These are phyloP conservation scores for Blastocystis sp. DNA, from an alignment of 352 stramenopile species.

Conservation along the genomic window DNA sequence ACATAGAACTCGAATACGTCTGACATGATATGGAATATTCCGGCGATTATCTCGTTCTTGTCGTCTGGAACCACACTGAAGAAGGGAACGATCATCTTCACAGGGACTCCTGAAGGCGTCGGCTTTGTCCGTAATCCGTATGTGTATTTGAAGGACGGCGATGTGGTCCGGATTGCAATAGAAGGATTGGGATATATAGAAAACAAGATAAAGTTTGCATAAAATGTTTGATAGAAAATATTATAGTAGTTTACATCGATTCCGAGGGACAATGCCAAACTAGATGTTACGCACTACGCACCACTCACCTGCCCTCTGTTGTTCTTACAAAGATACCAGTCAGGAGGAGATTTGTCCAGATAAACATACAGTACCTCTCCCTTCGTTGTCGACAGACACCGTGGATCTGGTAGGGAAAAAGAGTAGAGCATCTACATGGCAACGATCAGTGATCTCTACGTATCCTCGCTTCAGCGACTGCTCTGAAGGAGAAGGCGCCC, in stretches of 20 bases:
- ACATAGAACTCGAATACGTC: constrained; percentile 72
- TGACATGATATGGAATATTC: constrained; percentile 82
- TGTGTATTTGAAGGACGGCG: constrained; percentile 74
- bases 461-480: too few species aligned
- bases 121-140: constrained; percentile 75
- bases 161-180: constrained; percentile 78
- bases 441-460: background rate
- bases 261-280: background rate
- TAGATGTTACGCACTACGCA: background rate
- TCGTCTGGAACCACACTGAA: constrained; percentile 79
- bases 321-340: constrained; percentile 1
- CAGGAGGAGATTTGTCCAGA: background rate
- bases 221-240: constrained; percentile 41
- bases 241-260: background rate
- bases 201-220: constrained; percentile 70
- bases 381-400: background rate
- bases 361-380: background rate
- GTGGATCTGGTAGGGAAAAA: background rate
- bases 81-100: constrained; percentile 79
- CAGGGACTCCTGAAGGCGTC: constrained; percentile 79
- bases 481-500: too few species aligned
- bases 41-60: constrained; percentile 77
- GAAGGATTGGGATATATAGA: constrained; percentile 75
- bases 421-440: background rate
- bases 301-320: background rate